Conservation (phyloP, 768 basidiomycete species). For the Chlorophyllum brunneum region DNA sequence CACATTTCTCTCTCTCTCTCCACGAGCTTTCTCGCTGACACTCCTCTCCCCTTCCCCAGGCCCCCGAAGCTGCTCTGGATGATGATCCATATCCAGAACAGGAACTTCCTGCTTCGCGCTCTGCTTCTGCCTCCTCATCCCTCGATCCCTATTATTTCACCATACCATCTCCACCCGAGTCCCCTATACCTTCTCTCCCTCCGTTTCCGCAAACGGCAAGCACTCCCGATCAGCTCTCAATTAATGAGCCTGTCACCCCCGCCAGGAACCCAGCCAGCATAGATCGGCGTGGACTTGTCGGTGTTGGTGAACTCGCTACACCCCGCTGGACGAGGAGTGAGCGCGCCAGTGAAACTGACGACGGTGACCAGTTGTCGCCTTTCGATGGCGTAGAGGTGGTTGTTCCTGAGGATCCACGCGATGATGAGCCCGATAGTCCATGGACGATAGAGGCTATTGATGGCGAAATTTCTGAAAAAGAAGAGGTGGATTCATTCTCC, state of each 20-base stretch:
- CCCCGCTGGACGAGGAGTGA: conserved; percentile 80
- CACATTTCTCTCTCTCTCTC: conserved; percentile 17
- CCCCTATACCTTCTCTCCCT: conserved; percentile 53
- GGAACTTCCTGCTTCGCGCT: conserved; percentile 53
- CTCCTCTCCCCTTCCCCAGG: not conserved
- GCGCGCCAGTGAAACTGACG: conserved; percentile 16
- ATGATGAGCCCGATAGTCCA: conserved; percentile 72
- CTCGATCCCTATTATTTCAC: conserved; percentile 90
- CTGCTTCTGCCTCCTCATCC: conserved; percentile 73
- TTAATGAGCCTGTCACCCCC: conserved; percentile 63
- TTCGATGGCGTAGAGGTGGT: conserved; percentile 34
- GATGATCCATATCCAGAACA: conserved; percentile 36
- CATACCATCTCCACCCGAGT: conserved; percentile 62
- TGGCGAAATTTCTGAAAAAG: conserved; percentile 67
- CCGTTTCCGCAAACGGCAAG: conserved; percentile 36
- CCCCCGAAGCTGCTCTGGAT: conserved; percentile 16
- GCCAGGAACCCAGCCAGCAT: conserved; percentile 74
- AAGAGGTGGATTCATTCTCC: conserved; percentile 48
- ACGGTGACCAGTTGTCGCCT: conserved; percentile 14
- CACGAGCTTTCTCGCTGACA: not conserved
- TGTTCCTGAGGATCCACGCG: conserved; percentile 34
- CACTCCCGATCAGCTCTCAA: conserved; percentile 57
- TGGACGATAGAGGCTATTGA: conserved; percentile 90
- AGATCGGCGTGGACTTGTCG: conserved; percentile 84
- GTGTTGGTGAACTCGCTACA: conserved; percentile 95